Conservation (phyloP, 371 early-diverging fungal genomes). For the Mucor plumbeus region DNA sequence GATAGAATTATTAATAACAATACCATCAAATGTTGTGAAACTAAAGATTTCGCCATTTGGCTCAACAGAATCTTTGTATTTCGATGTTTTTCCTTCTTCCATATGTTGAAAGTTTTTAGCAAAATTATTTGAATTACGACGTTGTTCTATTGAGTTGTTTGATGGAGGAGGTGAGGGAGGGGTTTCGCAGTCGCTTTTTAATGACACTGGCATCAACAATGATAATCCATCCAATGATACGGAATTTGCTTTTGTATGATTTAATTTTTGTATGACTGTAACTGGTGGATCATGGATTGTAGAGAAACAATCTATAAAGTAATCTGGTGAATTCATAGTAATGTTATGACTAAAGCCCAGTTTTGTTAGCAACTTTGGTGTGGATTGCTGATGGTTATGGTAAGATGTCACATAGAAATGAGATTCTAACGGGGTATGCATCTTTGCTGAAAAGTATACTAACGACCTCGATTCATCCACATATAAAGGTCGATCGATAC, state of each 20-base stretch:
- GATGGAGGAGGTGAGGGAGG: background rate
- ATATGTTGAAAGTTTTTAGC: background rate
- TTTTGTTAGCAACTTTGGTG: slow-evolving; percentile 54
- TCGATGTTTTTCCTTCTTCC: no score
- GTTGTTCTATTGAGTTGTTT: background rate
- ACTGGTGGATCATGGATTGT: slow-evolving; percentile 48
- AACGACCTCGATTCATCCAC: slow-evolving; percentile 65
- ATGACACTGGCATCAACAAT: slow-evolving; percentile 1
- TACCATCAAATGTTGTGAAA: slow-evolving; percentile 35
- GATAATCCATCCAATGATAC: background rate
- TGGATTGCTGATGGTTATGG: slow-evolving; percentile 8
- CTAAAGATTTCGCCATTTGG: slow-evolving; percentile 28
- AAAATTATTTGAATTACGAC: background rate
- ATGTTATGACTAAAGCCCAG: slow-evolving; percentile 64
- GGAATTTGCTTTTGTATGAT: slow-evolving; percentile 5
- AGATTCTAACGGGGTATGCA: slow-evolving; percentile 68
- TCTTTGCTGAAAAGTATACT: slow-evolving; percentile 75
- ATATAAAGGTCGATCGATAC: slow-evolving; percentile 63
- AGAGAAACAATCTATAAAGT: slow-evolving; percentile 64
- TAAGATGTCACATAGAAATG: slow-evolving; percentile 72
- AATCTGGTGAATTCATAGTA: slow-evolving; percentile 45
- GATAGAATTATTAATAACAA: background rate
- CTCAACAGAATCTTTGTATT: background rate
- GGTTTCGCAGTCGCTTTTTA: background rate
- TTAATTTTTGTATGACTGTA: slow-evolving; percentile 29